phyloP scores from a whole-genome alignment of 2,329 filamentous ascomycete genomes.

The Diaporthe velutina region DNA sequence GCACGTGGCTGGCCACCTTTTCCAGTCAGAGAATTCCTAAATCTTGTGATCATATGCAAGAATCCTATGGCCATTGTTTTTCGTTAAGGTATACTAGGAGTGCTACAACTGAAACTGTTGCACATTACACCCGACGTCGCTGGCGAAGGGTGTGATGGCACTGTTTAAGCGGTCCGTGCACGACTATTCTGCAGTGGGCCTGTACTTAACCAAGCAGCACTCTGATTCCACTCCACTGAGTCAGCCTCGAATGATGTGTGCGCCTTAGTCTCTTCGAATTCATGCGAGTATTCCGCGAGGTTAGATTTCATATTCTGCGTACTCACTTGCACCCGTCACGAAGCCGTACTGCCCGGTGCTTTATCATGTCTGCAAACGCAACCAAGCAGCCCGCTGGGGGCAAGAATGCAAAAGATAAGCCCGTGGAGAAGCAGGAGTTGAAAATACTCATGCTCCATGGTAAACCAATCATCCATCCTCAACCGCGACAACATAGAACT shows the following conservation, averaged over 20 bases:
- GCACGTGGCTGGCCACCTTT: neutral
- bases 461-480: neutral
- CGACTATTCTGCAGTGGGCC: constrained; percentile 15
- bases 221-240: constrained; percentile 17
- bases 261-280: neutral
- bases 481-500: neutral
- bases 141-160: neutral
- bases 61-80: too few species aligned
- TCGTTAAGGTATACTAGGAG: neutral
- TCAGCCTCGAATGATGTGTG: constrained; percentile 25
- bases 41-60: neutral
- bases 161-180: constrained; percentile 1
- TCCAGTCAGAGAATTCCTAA: neutral
- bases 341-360: neutral
- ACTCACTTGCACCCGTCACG: neutral
- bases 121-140: neutral
- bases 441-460: constrained; percentile 38
- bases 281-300: constrained; percentile 14
- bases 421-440: constrained; percentile 29
- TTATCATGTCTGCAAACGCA: constrained; percentile 20
- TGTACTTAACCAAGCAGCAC: neutral
- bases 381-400: neutral
- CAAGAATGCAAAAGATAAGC: constrained; percentile 18
- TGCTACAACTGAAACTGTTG: neutral
- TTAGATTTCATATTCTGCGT: neutral